Base-by-base conservation (phyloP, 1,139 yeast species). In the Candida sp. region DNA sequence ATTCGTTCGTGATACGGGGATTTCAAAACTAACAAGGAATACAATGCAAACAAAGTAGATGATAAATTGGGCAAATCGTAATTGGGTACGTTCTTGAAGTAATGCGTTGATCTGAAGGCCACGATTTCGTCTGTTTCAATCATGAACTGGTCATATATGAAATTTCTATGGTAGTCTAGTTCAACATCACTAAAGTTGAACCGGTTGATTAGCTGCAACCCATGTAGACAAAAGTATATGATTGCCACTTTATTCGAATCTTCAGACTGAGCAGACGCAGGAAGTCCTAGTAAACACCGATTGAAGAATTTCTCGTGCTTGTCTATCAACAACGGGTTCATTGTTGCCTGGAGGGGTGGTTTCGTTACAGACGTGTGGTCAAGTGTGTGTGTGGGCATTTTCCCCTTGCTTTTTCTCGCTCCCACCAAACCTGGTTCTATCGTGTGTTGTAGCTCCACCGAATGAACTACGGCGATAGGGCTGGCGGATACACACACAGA, bases 211-310 rank as follows among this genome's bases (percentile, higher is more conserved):
- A 88, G 57, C n/a, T 77, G 80, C 25, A 90, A 73, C 0, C 92
- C 92, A 28, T 83, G 78, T 2, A 90, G 65, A 53, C 90, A 77
- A 63, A 90, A 90, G 65, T 84, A 88, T 1, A 85, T 76, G 30
- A 90, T 63, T 5, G 93, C 81, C 22, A 88, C 64, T 53, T 81
- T 84, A 55, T 86, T 86, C 25, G 91, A 79, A 61, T 89, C 96
- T 53, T 84, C 86, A 0, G 75, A 63, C 58, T 83, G 84, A 8
- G 72, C 75, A 42, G 69, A 66, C 0, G 80, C 55, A 0, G 90
- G 90, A 8, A 85, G 69, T 8, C 82, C 65, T 7, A 73, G 74
- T 39, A 85, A 66, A 53, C 84, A 80, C 49, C 83, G 63, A 41
- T 72, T 67, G 69, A 84, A 83, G 64, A 75, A 84, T 50, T 73